Evolutionary conservation across 257 asterid genomes (phyloP).

Genomic region (Phtheirospermum japonicum): DNA sequence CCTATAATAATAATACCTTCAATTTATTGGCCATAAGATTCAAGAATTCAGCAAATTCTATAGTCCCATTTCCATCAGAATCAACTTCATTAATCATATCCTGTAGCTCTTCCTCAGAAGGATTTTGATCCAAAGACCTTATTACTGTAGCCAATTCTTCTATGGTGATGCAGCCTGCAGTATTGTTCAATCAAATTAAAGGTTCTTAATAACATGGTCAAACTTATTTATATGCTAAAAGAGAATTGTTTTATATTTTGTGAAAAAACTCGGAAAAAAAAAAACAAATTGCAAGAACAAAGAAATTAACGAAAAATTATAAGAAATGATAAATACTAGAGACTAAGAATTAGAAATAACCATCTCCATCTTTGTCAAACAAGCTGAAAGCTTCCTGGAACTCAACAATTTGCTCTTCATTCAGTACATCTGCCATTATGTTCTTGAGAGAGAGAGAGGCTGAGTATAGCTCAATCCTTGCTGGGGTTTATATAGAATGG

Average conservation of each 20-base stretch:
- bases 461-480: constrained; percentile 46
- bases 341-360: constrained; percentile 8
- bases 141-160: constrained; percentile 50
- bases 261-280: no score
- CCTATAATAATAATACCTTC: constrained; percentile 29
- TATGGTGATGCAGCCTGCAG: constrained; percentile 42
- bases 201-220: background rate
- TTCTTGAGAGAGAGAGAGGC: constrained; percentile 25
- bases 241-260: no score
- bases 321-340: background rate
- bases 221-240: background rate
- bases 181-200: background rate
- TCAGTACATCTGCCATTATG: constrained; percentile 36
- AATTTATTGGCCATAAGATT: constrained; percentile 50
- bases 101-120: constrained; percentile 44
- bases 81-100: constrained; percentile 53
- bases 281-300: no score
- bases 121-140: constrained; percentile 43
- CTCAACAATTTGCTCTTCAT: constrained; percentile 41
- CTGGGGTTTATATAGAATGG: constrained; percentile 45
- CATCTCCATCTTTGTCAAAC: constrained; percentile 53
- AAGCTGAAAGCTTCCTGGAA: constrained; percentile 42
- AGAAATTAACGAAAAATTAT: no score
- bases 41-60: constrained; percentile 48
- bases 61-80: constrained; percentile 53